phyloP scores from a whole-genome alignment of 208 protist species.

The Leishmania mexicana region DNA sequence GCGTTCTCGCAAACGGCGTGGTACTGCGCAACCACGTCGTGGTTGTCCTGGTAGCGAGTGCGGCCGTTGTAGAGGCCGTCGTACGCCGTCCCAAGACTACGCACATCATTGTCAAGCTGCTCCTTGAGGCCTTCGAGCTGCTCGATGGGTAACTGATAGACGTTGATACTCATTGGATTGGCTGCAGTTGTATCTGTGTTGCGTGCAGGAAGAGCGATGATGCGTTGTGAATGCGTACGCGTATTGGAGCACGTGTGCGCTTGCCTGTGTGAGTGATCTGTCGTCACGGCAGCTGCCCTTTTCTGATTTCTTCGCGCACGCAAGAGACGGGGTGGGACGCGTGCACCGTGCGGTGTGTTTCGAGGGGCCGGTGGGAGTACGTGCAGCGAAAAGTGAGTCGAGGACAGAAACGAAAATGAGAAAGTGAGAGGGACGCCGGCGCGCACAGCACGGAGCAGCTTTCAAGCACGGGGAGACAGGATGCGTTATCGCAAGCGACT shows the following conservation, averaged over 20 bases:
- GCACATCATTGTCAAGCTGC: conserved; percentile 84
- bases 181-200: background rate
- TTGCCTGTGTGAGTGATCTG: background rate
- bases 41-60: conserved; percentile 74
- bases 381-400: background rate
- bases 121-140: conserved; percentile 89
- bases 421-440: background rate
- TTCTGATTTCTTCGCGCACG: background rate
- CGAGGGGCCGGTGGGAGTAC: background rate
- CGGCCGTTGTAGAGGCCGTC: conserved; percentile 81
- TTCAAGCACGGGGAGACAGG: background rate
- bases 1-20: conserved; percentile 51
- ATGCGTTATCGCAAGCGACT: background rate
- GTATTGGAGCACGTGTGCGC: background rate
- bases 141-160: conserved; percentile 79
- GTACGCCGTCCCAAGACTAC: conserved; percentile 75
- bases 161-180: conserved; percentile 46
- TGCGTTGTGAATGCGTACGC: background rate
- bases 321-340: background rate
- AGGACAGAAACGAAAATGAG: background rate
- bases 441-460: background rate
- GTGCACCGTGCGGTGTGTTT: background rate
- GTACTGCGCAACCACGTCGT: conserved; percentile 77
- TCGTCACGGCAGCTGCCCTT: background rate
- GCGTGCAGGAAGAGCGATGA: background rate